A percentile compares a stretch with the other conserved stretches of the same genome.
Evolutionary conservation across 495 filamentous ascomycete species (phyloP).

Genomic region (Aspergillus nanangensis): DNA sequence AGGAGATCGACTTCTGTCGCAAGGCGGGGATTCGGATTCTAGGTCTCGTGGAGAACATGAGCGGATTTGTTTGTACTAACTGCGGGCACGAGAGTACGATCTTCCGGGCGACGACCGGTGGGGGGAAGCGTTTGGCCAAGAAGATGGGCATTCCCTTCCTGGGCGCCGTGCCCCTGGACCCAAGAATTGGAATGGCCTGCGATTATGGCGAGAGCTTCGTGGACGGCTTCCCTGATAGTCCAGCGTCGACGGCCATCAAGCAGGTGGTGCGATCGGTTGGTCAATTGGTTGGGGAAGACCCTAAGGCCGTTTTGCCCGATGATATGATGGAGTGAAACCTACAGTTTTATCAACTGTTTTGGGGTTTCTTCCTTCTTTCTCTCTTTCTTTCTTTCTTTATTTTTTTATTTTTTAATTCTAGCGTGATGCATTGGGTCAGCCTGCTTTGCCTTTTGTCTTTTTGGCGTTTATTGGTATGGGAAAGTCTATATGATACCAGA

Average conservation of each 20-base stretch:
- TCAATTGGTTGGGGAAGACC: constrained; percentile 54
- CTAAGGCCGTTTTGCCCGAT: constrained; percentile 38
- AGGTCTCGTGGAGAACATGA: constrained; percentile 97
- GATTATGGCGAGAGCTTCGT: constrained; percentile 98
- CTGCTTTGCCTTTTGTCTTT: neutral
- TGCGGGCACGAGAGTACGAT: constrained; percentile 80
- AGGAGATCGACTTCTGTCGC: constrained; percentile 93
- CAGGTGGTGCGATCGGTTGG: constrained; percentile 69
- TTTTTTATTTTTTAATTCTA: constrained; percentile 2
- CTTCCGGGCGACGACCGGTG: constrained; percentile 88
- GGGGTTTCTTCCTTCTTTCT: constrained; percentile 14
- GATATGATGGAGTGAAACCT: constrained; percentile 24
- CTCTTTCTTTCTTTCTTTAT: constrained; percentile 1
- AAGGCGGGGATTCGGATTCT: constrained; percentile 88
- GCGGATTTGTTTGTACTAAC: constrained; percentile 87
- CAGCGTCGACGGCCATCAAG: constrained; percentile 73
- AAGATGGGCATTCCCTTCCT: constrained; percentile 85
- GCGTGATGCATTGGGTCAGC: constrained; percentile 5
- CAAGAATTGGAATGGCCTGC: constrained; percentile 89
- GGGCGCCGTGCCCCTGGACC: constrained; percentile 89
- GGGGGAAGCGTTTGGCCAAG: constrained; percentile 70
- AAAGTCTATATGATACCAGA: neutral
- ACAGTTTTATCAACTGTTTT: too few relatives aligned
- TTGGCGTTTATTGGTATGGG: neutral
- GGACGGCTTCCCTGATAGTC: constrained; percentile 86